These are phyloP conservation scores for Bipolaris bicolor DNA, from an alignment of 2,329 filamentous ascomycete species.

Conservation along the genomic window DNA sequence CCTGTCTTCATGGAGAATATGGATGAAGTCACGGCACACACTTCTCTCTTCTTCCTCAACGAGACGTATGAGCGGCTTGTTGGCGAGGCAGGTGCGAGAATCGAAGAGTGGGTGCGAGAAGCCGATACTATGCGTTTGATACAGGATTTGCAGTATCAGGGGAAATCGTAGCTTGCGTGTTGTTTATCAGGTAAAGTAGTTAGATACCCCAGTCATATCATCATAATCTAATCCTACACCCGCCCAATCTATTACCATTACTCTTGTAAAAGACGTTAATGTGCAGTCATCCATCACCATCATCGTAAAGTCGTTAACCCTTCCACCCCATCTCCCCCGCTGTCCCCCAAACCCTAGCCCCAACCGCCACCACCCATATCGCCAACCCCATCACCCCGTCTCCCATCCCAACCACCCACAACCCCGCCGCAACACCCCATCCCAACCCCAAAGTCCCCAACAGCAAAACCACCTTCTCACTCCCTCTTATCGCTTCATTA, in stretches of 20 bases:
- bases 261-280: too few species aligned
- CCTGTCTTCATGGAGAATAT: slow-evolving; percentile 80
- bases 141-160: slow-evolving; percentile 26
- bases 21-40: slow-evolving; percentile 86
- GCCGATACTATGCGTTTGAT: slow-evolving; percentile 52
- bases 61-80: slow-evolving; percentile 77
- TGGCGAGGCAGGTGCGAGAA: slow-evolving; percentile 71
- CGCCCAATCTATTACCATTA: too few species aligned
- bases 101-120: slow-evolving; percentile 73
- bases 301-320: neutral
- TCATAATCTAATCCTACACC: too few species aligned
- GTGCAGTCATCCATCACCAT: too few species aligned
- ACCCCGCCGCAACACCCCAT: slow-evolving; percentile 28
- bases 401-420: slow-evolving; percentile 24
- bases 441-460: slow-evolving; percentile 27
- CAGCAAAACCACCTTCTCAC: slow-evolving; percentile 34
- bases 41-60: slow-evolving; percentile 76
- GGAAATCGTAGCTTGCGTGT: slow-evolving; percentile 3
- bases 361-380: slow-evolving; percentile 10
- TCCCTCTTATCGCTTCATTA: slow-evolving; percentile 46
- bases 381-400: slow-evolving; percentile 11
- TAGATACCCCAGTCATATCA: slow-evolving; percentile 4
- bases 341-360: slow-evolving; percentile 7
- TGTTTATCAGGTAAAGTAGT: neutral
- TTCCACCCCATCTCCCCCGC: slow-evolving; percentile 11